phyloP scores from a whole-genome alignment of 78 protist genomes.

The Dictyostelium intermedium region DNA sequence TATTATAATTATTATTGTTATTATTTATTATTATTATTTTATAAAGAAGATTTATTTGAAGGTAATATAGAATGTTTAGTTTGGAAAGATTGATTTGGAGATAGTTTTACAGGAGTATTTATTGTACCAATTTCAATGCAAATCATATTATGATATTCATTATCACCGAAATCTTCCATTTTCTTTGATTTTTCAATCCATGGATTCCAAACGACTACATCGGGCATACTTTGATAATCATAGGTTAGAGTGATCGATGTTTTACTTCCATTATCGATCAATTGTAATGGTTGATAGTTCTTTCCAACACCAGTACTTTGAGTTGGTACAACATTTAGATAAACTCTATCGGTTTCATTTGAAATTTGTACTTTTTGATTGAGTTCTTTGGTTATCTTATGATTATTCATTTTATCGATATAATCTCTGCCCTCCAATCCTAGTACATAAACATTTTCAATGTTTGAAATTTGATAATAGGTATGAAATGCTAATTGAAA shows the following conservation, averaged over 20 bases:
- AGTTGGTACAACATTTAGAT: background rate
- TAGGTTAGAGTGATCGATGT: background rate
- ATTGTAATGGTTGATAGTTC: background rate
- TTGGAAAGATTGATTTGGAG: constrained; percentile 7
- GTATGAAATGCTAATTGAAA: constrained; percentile 68
- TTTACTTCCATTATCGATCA: constrained; percentile 8
- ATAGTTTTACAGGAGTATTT: background rate
- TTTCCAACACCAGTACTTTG: background rate
- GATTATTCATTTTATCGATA: constrained; percentile 36
- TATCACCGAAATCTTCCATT: constrained; percentile 61
- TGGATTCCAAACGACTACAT: constrained; percentile 74
- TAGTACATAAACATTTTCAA: constrained; percentile 10
- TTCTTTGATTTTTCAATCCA: constrained; percentile 65
- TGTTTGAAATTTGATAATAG: constrained; percentile 18
- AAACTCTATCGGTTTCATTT: constrained; percentile 37
- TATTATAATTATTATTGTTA: no score
- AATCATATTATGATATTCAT: constrained; percentile 46
- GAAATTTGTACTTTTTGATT: background rate
- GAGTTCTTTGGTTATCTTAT: background rate
- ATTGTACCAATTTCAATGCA: constrained; percentile 55
- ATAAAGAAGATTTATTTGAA: background rate
- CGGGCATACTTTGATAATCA: constrained; percentile 13
- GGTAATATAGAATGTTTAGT: constrained; percentile 31
- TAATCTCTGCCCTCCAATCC: constrained; percentile 5
- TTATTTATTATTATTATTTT: background rate